Evolutionary conservation across 495 filamentous ascomycete species (phyloP).

Genomic region (Tirmania nivea): DNA sequence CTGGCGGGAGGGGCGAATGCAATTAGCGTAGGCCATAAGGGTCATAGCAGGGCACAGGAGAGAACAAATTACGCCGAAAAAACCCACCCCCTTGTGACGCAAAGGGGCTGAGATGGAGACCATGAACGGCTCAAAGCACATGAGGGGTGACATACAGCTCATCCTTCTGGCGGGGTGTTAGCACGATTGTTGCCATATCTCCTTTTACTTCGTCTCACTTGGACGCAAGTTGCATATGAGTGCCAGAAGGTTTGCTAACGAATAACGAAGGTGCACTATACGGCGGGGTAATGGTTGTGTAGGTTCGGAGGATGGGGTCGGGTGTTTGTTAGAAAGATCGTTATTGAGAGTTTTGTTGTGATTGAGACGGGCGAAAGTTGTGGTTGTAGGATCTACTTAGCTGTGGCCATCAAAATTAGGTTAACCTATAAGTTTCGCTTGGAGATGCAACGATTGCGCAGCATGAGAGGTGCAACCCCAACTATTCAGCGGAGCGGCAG

Average conservation of each 20-base stretch:
- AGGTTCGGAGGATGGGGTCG: no score
- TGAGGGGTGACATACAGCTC: conserved; percentile 15
- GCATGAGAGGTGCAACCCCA: no score
- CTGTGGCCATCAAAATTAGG: no score
- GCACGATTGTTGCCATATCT: conserved; percentile 7
- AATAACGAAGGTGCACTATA: background rate
- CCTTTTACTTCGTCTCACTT: background rate
- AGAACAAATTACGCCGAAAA: background rate
- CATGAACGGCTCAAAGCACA: background rate
- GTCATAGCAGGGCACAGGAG: background rate
- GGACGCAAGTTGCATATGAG: background rate
- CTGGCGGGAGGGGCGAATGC: conserved; percentile 23
- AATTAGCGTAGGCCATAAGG: background rate
- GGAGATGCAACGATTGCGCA: no score
- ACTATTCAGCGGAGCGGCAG: no score
- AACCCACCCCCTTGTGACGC: background rate
- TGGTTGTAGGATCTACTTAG: no score
- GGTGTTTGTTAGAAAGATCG: no score
- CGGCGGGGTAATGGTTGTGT: no score
- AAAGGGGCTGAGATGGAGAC: background rate
- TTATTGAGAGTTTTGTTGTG: no score
- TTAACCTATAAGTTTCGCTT: no score
- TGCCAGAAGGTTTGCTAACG: background rate
- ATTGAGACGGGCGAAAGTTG: no score
- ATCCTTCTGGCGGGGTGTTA: conserved; percentile 20